Percentiles rank a stretch among this genome's conserved stretches.
These are phyloP conservation scores for Chaetomium sp. DNA, from an alignment of 2,329 filamentous ascomycete genomes.

Conservation along the genomic window DNA sequence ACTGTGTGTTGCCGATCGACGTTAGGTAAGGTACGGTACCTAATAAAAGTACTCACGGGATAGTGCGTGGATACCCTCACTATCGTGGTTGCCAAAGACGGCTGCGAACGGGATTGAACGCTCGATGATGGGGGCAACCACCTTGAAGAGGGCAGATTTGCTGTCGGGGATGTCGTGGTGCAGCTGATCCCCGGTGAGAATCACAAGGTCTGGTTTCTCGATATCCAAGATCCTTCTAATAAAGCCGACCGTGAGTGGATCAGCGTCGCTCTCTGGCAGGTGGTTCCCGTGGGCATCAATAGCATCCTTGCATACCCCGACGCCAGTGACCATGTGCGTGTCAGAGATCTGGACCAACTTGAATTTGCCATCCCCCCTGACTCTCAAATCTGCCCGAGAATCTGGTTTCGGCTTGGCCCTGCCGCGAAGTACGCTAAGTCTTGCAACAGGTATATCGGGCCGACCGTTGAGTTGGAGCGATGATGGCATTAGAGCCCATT, in stretches of 20 bases:
- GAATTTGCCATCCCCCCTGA: conserved; percentile 9
- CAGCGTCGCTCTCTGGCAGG: conserved; percentile 10
- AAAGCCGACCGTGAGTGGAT: conserved; percentile 3
- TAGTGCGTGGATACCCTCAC: conserved; percentile 5
- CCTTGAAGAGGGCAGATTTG: conserved; percentile 8
- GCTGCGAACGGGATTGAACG: conserved; percentile 10
- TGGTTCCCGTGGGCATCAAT: conserved; percentile 11
- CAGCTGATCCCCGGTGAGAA: conserved; percentile 9
- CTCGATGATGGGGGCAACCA: conserved; percentile 9
- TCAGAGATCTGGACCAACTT: conserved; percentile 10
- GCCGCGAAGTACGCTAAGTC: conserved; percentile 6
- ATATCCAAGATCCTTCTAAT: conserved; percentile 7
- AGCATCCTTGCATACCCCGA: conserved; percentile 13
- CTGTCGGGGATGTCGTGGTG: conserved; percentile 13
- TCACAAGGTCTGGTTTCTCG: conserved; percentile 9
- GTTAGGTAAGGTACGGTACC: no score
- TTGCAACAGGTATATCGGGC: conserved; percentile 5
- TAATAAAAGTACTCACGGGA: conserved; percentile 5
- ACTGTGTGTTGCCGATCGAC: no score
- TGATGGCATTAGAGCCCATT: conserved; percentile 10
- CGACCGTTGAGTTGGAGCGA: conserved; percentile 10
- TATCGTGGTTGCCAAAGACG: conserved; percentile 11
- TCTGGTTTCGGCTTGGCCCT: conserved; percentile 5
- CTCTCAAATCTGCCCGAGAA: conserved; percentile 2
- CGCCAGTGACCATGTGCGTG: conserved; percentile 11